phyloP scores from a whole-genome alignment of 495 filamentous ascomycete genomes.

The Aspergillus sclerotiicarbonarius region DNA sequence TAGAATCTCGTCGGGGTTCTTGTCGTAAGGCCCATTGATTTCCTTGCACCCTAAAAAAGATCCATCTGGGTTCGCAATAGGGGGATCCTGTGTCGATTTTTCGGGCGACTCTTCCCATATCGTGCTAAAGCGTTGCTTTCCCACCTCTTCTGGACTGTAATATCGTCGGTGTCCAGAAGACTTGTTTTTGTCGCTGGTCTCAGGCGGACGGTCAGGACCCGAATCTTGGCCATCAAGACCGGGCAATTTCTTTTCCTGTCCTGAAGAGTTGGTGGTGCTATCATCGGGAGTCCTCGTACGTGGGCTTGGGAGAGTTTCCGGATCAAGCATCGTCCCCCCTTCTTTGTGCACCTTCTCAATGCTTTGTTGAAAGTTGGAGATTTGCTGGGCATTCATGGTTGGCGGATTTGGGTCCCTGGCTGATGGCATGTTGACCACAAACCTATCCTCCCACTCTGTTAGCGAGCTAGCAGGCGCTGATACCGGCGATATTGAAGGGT shows the following conservation, averaged over 20 bases:
- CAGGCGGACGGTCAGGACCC: conserved; percentile 7
- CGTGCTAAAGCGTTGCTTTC: conserved; percentile 38
- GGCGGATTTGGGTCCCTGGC: conserved; percentile 46
- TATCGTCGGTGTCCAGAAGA: conserved; percentile 21
- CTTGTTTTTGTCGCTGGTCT: conserved; percentile 12
- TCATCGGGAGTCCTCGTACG: conserved; percentile 30
- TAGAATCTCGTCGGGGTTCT: conserved; percentile 44
- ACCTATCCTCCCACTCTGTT: conserved; percentile 45
- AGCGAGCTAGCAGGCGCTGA: conserved; percentile 32
- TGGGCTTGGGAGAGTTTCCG: conserved; percentile 33
- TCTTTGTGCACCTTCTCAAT: conserved; percentile 34
- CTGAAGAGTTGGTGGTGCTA: conserved; percentile 1
- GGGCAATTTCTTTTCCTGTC: conserved; percentile 11
- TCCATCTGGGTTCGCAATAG: conserved; percentile 30
- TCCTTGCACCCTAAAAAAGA: conserved; percentile 51
- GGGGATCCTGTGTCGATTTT: conserved; percentile 25
- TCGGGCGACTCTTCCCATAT: conserved; percentile 38
- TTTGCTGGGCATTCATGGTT: conserved; percentile 39
- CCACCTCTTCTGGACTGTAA: conserved; percentile 46
- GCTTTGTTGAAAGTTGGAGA: conserved; percentile 40
- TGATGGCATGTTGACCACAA: conserved; percentile 48
- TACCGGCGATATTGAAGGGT: conserved; percentile 34
- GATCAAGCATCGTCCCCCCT: conserved; percentile 31
- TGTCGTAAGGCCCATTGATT: conserved; percentile 35
- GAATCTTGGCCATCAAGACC: conserved; percentile 26